phyloP scores from a whole-genome alignment of 345 rosid species.

The Eucalyptus grandis region DNA sequence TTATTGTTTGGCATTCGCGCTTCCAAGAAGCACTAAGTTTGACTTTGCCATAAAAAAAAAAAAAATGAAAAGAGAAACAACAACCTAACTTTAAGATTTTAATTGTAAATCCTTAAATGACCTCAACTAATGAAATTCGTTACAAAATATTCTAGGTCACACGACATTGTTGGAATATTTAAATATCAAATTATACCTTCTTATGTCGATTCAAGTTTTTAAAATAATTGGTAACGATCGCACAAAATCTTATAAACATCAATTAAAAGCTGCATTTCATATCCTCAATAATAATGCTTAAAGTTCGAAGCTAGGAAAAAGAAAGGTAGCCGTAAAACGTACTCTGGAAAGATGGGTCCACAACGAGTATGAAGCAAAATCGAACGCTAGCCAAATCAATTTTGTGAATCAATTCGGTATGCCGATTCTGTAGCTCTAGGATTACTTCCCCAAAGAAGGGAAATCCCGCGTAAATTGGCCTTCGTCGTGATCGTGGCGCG shows the following conservation, averaged over 20 bases:
- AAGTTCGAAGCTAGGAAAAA: neutral
- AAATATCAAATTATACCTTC: neutral
- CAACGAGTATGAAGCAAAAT: neutral
- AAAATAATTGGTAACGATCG: fast-evolving
- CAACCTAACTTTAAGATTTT: no score
- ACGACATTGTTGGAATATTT: neutral
- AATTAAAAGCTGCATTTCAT: neutral
- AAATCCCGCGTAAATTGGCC: neutral
- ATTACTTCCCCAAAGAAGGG: neutral
- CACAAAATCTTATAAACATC: neutral
- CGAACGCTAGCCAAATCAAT: neutral
- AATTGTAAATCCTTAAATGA: no score
- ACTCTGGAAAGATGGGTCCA: neutral
- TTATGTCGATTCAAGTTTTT: neutral
- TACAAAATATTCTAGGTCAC: no score
- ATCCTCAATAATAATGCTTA: neutral
- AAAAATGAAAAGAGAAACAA: no score
- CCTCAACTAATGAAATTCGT: no score
- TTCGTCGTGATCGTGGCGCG: neutral
- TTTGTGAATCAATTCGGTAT: neutral
- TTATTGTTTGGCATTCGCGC: no score
- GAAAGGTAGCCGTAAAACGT: neutral
- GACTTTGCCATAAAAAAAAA: no score
- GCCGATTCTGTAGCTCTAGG: neutral
- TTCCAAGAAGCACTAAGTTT: no score